Conservation (phyloP, 1,284 basidiomycete genomes). For the Cronartium ribicola region DNA sequence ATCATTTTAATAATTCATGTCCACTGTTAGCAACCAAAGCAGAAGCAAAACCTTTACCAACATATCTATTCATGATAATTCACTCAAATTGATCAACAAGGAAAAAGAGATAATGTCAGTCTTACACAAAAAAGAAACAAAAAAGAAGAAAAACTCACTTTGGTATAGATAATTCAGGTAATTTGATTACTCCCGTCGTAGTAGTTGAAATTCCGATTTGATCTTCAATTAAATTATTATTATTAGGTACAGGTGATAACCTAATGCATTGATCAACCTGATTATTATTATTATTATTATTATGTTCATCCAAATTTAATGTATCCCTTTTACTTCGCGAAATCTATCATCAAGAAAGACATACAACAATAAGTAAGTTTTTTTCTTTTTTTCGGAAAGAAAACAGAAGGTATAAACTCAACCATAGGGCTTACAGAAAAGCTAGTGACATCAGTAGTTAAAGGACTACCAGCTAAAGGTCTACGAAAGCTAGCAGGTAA, state of each 20-base stretch:
- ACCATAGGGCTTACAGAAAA: not conserved
- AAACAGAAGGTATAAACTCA: not conserved
- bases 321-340: not conserved
- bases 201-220: not conserved
- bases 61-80: not conserved
- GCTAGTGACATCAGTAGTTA: constrained; percentile 1
- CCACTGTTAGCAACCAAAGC: not conserved
- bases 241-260: not conserved
- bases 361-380: not conserved
- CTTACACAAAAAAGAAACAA: not conserved
- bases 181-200: not conserved
- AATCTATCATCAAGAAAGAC: not conserved
- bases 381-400: not conserved
- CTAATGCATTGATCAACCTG: too few relatives aligned
- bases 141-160: constrained; percentile 4
- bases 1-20: not conserved
- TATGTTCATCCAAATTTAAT: too few relatives aligned
- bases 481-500: constrained; percentile 31
- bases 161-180: constrained; percentile 11
- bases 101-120: not conserved
- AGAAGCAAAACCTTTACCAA: constrained; percentile 4
- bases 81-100: not conserved
- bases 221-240: not conserved
- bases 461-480: constrained; percentile 13
- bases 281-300: too few relatives aligned